These are phyloP conservation scores for Arthrobotrys entomopaga DNA, from an alignment of 2,329 filamentous ascomycete genomes.

Conservation along the genomic window DNA sequence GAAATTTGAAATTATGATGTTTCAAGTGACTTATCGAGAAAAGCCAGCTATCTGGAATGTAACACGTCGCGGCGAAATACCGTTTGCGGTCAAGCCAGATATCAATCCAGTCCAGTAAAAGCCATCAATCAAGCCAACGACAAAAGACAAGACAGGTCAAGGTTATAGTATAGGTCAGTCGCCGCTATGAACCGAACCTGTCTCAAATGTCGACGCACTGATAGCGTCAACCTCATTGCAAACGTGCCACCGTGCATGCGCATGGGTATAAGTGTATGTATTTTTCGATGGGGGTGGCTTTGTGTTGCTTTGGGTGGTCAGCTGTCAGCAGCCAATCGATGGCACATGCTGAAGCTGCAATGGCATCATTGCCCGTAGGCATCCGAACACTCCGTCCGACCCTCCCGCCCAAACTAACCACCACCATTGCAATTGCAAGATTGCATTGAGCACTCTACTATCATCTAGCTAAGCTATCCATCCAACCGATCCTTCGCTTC, in stretches of 20 bases:
- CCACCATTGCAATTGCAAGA: neutral
- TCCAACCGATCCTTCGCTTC: neutral
- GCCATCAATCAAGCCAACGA: too few species aligned
- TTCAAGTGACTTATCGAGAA: neutral
- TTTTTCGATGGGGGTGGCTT: too few species aligned
- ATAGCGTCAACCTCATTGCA: conserved; percentile 27
- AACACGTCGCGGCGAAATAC: conserved; percentile 15
- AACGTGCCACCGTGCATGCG: conserved; percentile 24
- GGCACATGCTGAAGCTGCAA: conserved; percentile 22
- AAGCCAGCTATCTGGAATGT: neutral
- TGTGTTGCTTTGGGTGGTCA: conserved; percentile 27
- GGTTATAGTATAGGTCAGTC: neutral
- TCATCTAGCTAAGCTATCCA: neutral
- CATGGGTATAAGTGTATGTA: conserved; percentile 7
- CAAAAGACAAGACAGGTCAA: too few species aligned
- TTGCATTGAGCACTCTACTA: neutral
- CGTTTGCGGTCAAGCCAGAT: conserved; percentile 10
- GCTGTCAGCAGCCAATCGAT: conserved; percentile 48
- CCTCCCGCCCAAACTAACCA: neutral
- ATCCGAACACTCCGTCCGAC: conserved; percentile 39
- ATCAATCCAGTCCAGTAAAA: neutral
- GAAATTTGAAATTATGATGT: conserved; percentile 1
- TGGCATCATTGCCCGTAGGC: conserved; percentile 37
- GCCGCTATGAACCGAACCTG: neutral
- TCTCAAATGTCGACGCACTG: conserved; percentile 18